Conservation (phyloP, 1,284 basidiomycete species). For the Ceratobasidium sp. region DNA sequence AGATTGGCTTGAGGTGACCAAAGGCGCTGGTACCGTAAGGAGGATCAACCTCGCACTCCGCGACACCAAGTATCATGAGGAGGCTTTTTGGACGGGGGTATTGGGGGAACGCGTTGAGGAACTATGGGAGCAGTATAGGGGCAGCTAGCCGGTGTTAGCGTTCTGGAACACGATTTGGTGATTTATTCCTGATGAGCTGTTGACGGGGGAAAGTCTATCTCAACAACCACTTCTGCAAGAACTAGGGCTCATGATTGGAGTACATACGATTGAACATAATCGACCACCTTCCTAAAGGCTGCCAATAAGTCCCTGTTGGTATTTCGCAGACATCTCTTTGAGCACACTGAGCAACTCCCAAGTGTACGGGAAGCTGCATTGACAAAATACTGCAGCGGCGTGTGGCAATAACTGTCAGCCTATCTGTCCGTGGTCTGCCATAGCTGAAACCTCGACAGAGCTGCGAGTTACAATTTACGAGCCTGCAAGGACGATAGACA, state of each 20-base stretch:
- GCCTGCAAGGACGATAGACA: neutral
- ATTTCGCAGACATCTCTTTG: neutral
- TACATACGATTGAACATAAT: too few species aligned
- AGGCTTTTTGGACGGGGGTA: conserved; percentile 15
- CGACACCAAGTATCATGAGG: conserved; percentile 3
- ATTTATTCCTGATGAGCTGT: too few species aligned
- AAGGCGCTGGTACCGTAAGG: conserved; percentile 32
- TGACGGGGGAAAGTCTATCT: neutral
- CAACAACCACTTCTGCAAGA: neutral
- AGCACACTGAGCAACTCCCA: neutral
- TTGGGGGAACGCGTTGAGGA: conserved; percentile 25
- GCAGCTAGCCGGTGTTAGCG: neutral
- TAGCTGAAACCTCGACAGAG: neutral
- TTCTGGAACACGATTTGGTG: too few species aligned
- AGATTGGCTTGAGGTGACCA: conserved; percentile 44
- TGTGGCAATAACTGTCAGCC: too few species aligned
- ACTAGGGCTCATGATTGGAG: too few species aligned
- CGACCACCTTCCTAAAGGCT: too few species aligned
- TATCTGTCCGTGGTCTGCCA: neutral
- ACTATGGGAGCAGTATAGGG: conserved; percentile 33
- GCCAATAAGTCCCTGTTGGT: too few species aligned
- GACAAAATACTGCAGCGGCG: too few species aligned
- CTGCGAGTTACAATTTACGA: neutral
- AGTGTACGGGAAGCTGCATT: too few species aligned
- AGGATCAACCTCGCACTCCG: conserved; percentile 34